Evolutionary conservation across 1,139 yeast species (phyloP).

Genomic region (Diutina sp.): DNA sequence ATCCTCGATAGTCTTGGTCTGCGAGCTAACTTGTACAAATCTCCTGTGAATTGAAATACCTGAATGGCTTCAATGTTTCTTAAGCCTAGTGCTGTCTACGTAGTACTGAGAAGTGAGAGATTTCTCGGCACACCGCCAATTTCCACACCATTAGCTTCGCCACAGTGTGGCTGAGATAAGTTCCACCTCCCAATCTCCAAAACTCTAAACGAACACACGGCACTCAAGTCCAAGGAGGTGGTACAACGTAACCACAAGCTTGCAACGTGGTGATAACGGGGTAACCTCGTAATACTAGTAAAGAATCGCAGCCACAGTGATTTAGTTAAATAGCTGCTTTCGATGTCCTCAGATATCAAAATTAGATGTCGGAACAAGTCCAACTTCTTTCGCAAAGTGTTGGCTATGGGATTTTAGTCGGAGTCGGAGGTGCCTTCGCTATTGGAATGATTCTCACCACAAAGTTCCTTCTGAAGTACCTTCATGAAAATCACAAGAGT

Average conservation of each 20-base stretch:
- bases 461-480: slow-evolving; percentile 12
- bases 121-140: no score
- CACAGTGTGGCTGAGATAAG: background rate
- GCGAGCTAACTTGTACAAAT: no score
- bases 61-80: no score
- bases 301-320: background rate
- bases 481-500: slow-evolving; percentile 15
- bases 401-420: slow-evolving; percentile 18
- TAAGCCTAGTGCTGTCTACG: no score
- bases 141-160: background rate
- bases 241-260: background rate
- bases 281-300: background rate
- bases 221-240: background rate
- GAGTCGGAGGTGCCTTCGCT: slow-evolving; percentile 19
- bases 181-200: background rate
- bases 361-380: background rate
- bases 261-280: background rate
- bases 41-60: no score
- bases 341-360: background rate
- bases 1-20: no score
- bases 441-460: slow-evolving; percentile 17
- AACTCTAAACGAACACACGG: background rate
- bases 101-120: no score
- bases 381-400: slow-evolving; percentile 11
- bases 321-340: no score